A percentile compares a stretch with the other conserved stretches of the same genome.
These are phyloP conservation scores for Leccinum sublutescens DNA, from an alignment of 768 basidiomycete species.

Conservation along the genomic window DNA sequence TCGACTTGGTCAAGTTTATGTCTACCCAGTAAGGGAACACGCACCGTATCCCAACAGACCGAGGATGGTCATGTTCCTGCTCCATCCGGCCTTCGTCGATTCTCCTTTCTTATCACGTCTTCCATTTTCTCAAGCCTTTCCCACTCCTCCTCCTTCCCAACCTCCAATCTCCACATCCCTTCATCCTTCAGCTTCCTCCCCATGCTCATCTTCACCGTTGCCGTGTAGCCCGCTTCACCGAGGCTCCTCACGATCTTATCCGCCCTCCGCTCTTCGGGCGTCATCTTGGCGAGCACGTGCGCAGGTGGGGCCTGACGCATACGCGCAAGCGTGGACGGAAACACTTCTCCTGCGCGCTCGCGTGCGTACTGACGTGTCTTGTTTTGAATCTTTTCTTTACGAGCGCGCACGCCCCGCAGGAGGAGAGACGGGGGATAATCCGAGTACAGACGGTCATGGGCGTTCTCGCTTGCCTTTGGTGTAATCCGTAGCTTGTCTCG, in stretches of 20 bases:
- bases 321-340: conserved; percentile 45
- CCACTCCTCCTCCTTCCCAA: conserved; percentile 28
- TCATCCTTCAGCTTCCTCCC: conserved; percentile 48
- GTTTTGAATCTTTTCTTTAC: conserved; percentile 58
- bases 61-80: too few relatives aligned
- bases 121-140: conserved; percentile 28
- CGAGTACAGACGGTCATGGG: conserved; percentile 39
- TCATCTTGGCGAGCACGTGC: conserved; percentile 53
- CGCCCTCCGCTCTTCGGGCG: conserved; percentile 41
- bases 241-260: conserved; percentile 52
- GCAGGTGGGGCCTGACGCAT: conserved; percentile 61
- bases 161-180: conserved; percentile 36
- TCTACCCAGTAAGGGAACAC: too few relatives aligned
- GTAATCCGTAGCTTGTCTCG: conserved; percentile 32
- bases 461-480: conserved; percentile 35
- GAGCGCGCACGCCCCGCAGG: conserved; percentile 50
- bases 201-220: conserved; percentile 53
- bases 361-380: conserved; percentile 61
- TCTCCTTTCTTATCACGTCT: conserved; percentile 30
- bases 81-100: conserved; percentile 17
- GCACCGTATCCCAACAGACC: too few relatives aligned
- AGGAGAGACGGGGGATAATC: conserved; percentile 52
- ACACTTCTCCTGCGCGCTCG: conserved; percentile 63
- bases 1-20: too few relatives aligned
- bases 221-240: conserved; percentile 72